Percentiles rank a stretch among this genome's conserved stretches.
Evolutionary conservation across 306 rosid genomes (phyloP).

Genomic region (Comarum palustre): DNA sequence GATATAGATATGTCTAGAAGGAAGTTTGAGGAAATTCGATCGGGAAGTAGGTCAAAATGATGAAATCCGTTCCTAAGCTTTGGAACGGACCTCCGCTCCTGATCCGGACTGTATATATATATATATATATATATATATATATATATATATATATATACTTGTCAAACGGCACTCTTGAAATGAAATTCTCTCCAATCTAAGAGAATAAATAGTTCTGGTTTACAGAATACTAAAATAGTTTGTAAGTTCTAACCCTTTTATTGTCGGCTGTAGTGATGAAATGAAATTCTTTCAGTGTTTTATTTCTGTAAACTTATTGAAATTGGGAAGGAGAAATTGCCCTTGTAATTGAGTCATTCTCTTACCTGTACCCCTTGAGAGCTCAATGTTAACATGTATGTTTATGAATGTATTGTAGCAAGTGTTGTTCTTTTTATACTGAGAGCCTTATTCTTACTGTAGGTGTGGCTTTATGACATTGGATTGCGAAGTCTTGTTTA

Average conservation of each 20-base stretch:
- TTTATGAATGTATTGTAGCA: not conserved
- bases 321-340: too few relatives aligned
- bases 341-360: not conserved
- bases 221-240: not conserved
- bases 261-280: not conserved
- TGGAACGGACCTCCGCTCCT: too few relatives aligned
- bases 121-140: too few relatives aligned
- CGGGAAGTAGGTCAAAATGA: too few relatives aligned
- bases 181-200: too few relatives aligned
- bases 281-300: not conserved
- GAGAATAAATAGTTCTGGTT: too few relatives aligned
- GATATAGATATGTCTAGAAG: too few relatives aligned
- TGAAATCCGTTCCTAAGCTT: too few relatives aligned
- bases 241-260: not conserved
- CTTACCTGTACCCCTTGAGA: not conserved
- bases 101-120: too few relatives aligned
- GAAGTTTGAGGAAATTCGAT: too few relatives aligned
- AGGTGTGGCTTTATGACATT: slow-evolving; percentile 88
- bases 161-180: too few relatives aligned
- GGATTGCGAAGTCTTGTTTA: slow-evolving; percentile 75
- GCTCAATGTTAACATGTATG: not conserved
- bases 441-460: slow-evolving; percentile 20
- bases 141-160: too few relatives aligned
- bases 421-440: not conserved
- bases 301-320: not conserved